Conservation (phyloP, 345 rosid species). For the Bretschneidera sinensis region DNA sequence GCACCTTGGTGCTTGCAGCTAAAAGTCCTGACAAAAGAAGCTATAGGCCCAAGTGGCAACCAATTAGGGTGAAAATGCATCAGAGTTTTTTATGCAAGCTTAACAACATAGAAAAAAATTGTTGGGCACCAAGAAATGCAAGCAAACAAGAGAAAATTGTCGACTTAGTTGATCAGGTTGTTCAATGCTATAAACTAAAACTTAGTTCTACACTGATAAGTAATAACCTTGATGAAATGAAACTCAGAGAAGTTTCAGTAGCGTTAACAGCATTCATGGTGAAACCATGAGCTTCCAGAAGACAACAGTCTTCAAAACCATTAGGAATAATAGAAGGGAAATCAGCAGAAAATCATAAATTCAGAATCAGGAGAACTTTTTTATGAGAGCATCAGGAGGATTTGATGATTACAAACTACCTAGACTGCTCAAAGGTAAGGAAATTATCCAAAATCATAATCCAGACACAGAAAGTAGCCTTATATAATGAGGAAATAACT, state of each 20-base stretch:
- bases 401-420: background rate
- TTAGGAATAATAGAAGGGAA: background rate
- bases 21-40: background rate
- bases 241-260: background rate
- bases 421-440: too few relatives aligned
- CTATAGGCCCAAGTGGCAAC: background rate
- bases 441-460: too few relatives aligned
- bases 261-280: background rate
- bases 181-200: background rate
- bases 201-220: background rate
- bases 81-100: background rate
- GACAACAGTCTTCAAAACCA: background rate
- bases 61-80: background rate
- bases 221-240: background rate
- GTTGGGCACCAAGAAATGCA: too few relatives aligned
- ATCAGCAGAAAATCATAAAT: background rate
- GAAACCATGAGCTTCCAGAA: background rate
- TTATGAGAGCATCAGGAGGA: background rate
- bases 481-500: background rate
- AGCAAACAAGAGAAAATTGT: background rate
- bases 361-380: background rate
- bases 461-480: too few relatives aligned
- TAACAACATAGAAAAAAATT: too few relatives aligned
- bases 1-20: background rate
- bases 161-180: too few relatives aligned